Base-by-base conservation (phyloP, 352 stramenopile species). In the Globisporangium splendens region DNA sequence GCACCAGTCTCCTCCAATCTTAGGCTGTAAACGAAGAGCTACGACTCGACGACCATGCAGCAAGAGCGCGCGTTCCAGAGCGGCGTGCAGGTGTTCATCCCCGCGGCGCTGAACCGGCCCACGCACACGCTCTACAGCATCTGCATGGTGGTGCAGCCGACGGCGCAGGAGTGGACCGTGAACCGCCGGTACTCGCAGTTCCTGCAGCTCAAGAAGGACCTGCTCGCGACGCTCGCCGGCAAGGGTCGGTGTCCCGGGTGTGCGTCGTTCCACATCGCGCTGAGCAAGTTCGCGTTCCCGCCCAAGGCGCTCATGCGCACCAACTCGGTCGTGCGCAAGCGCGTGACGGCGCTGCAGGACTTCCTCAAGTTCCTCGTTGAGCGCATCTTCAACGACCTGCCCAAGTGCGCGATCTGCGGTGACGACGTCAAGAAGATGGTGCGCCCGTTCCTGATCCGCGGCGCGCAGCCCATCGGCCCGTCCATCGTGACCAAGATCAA, bases 171-270 rank as follows among this genome's bases (percentile, higher is more conserved):
- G 56, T 93, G 84, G 84, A 90, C 82, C 0, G 83, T 93, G 42
- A 93, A 93, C 62, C 82, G 84, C 22, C 84, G 84, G 48, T 93
- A 93, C 66, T 93, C 84, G 59, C 84, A 93, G 72, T 93, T 93
- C 66, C 73, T 92, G 59, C 75, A 87, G 71, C 75, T 91, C 15
- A 77, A 74, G 54, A 83, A 86, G 53, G 79, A 89, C 50, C 63
- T 93, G 49, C 68, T 88, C 54, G 62, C 69, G 22, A 69, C 69
- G 53, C 66, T 91, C 0, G 61, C 67, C 52, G 68, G 65, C 22
- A 58, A 69, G 47, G 58, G 69, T 21, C 68, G 59, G 28, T 93
- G 84, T 31, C 74, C 84, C 3, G 81, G 78, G 56, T 93, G 84
- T 54, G 62, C 70, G 17, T 88, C 69, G 50, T 91, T 91, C 56